Evolutionary conservation across 768 basidiomycete genomes (phyloP), one percentile per base, ranked within the genome.

Genomic region (Candolleomyces eurysporus): DNA sequence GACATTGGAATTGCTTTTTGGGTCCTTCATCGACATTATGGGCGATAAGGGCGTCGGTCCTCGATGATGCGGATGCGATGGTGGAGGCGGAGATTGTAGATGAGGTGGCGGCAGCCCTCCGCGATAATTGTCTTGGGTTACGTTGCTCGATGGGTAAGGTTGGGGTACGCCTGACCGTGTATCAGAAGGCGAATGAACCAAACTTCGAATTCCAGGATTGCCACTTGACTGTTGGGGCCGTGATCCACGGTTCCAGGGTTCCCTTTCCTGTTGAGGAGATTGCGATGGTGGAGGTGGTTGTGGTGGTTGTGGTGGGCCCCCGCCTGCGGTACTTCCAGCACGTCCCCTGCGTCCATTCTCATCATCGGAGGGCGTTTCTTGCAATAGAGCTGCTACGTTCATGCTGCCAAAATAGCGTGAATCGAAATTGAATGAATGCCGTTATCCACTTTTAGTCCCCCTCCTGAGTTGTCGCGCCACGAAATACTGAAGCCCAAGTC

Each of bases 331-430:
- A 16, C 51, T 61, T 14, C 58, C 61, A 16, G 48, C 39, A 8
- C 51, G 54, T 32, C 45, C 58, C 16, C 61, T 60, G 43, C 61
- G 61, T 19, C 57, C 49, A 16, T 58, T 43, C 14, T 43, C 39
- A 48, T 64, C 61, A 49, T 65, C 64, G 32, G 66, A 65, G 7
- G 66, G 66, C 31, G 62, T 64, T 48, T 64, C 66, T 43, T 62
- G 64, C 42, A 67, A 48, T 30, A 67, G 61, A 5, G 62, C 63
- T 40, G 66, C 64, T 36, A 67, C 66, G 56, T 67, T 67, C 66
- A 67, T 67, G 14, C 54, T 46, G 39, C 14, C 19, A 36, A 11
- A n/a, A n/a, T 9, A n/a, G 40, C n/a, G 2, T 17, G 40, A n/a
- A 55, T 31, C 32, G 16, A 26, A 32, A 13, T 55, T 9, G 19